These are phyloP conservation scores for Westerdykella aurantiaca DNA, from an alignment of 2,329 filamentous ascomycete species.

Conservation along the genomic window DNA sequence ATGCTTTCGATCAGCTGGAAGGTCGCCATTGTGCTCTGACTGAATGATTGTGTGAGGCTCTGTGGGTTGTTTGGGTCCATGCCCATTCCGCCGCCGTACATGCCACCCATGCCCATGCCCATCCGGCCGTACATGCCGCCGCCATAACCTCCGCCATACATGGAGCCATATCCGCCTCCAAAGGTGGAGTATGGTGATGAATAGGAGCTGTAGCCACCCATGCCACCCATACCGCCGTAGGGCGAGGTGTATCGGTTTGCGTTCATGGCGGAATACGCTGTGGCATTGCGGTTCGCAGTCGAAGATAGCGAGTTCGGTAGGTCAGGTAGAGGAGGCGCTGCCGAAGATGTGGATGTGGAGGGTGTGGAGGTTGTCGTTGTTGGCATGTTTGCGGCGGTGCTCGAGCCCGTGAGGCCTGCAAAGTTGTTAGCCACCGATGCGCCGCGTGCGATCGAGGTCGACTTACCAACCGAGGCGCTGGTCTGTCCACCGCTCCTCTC, in stretches of 20 bases:
- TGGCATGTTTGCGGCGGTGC: constrained; percentile 36
- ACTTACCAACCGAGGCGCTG: constrained; percentile 37
- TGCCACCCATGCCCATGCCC: constrained; percentile 35
- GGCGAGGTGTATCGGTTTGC: constrained; percentile 49
- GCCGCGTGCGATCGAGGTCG: constrained; percentile 4
- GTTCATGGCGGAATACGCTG: constrained; percentile 66
- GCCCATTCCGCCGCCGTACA: constrained; percentile 37
- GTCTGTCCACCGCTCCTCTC: constrained; percentile 66
- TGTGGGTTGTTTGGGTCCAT: constrained; percentile 76
- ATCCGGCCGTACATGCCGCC: constrained; percentile 35
- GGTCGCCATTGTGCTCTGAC: constrained; percentile 88
- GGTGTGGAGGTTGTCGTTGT: constrained; percentile 37
- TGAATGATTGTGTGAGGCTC: constrained; percentile 92
- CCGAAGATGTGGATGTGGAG: constrained; percentile 37
- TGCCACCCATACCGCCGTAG: constrained; percentile 38
- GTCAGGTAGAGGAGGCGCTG: constrained; percentile 67
- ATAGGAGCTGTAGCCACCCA: constrained; percentile 50
- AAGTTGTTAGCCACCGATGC: constrained; percentile 16
- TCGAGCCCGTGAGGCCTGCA: constrained; percentile 31
- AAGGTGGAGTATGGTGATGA: constrained; percentile 52
- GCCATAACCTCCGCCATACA: constrained; percentile 34
- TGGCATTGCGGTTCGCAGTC: constrained; percentile 81
- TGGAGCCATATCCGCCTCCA: constrained; percentile 41
- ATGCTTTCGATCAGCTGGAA: constrained; percentile 98
- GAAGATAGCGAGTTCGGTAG: constrained; percentile 72